Base-by-base conservation (phyloP, 148 eudicot genomes). In the Nepenthes gracilis region DNA sequence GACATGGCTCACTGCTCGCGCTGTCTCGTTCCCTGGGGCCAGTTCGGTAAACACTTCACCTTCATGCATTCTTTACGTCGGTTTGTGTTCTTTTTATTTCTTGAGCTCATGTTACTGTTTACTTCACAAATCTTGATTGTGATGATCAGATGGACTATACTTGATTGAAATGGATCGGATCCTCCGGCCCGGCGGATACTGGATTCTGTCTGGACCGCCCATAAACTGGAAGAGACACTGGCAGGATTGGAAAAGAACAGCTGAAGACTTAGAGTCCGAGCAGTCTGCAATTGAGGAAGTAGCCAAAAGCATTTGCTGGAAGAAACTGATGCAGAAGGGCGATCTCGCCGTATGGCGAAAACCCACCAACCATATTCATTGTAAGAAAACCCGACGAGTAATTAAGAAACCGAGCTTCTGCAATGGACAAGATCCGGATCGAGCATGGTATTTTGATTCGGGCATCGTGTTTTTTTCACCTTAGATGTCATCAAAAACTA, bases 1-100 rank as follows among this genome's bases (percentile, higher is more conserved):
- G 91, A 88, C 67, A 80, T 85, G 88, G 96, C 96, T 67, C 96
- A 87, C 68, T 87, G 96, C 67, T 87, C 95, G 40, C 95, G 95
- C 59, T 87, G 95, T 64, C 87, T 87, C 71, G 84, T 87, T 54
- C 95, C 96, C 8, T 87, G 96, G 96, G 83, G 80, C 53, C 75
- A 82, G 73, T 63, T 75, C 36, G 96, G 90, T 85, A 84, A 57
- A 35, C 10, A 33, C 36, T 1, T 9, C 58, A 4, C 12, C n/a
- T 55, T 23, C 23, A 23, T 23, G 23, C 23, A 23, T 23, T 23
- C 23, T 23, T 23, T 23, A 23, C 23, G 23, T 23, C 23, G 23
- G 23, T 23, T 23, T 23, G 15, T 9, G n/a, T 55, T 55, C 9
- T 5, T 2, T 33, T 55, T 15, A 6, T 23, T 9, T 2, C 58